Percentiles rank a stretch among this genome's conserved stretches.
Evolutionary conservation across 176 grass and related monocot genomes (phyloP).

Genomic region (Juncus effusus): DNA sequence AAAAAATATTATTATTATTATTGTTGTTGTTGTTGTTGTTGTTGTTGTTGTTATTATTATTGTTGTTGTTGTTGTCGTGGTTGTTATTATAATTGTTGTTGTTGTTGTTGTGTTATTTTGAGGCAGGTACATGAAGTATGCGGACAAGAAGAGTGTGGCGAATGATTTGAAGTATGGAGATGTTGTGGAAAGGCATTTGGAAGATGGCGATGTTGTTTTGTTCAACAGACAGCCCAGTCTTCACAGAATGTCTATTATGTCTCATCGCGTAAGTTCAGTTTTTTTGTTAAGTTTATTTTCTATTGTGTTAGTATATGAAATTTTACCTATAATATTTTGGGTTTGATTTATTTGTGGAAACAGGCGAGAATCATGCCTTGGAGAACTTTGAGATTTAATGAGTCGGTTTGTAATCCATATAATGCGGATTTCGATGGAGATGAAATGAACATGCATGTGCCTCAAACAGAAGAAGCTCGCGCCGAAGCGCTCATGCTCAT

Average conservation of each 20-base stretch:
- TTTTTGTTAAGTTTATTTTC: conserved; percentile 11
- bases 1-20: neutral
- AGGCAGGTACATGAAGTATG: conserved; percentile 68
- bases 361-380: conserved; percentile 97
- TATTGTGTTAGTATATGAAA: no score
- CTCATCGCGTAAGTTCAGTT: conserved; percentile 52
- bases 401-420: conserved; percentile 96
- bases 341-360: conserved; percentile 30
- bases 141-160: conserved; percentile 64
- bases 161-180: conserved; percentile 81
- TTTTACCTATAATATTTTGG: conserved; percentile 15
- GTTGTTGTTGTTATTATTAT: no score
- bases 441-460: conserved; percentile 99
- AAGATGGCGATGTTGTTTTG: conserved; percentile 91
- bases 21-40: no score
- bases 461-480: conserved; percentile 98
- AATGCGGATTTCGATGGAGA: conserved; percentile 99
- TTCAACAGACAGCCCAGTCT: conserved; percentile 97
- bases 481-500: conserved; percentile 97
- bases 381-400: conserved; percentile 98
- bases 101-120: conserved; percentile 27
- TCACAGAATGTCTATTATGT: conserved; percentile 99
- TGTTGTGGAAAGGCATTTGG: conserved; percentile 92
- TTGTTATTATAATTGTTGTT: no score
- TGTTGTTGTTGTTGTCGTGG: neutral